Conservation (phyloP, 345 rosid genomes). For the Conringia planisiliqua region DNA sequence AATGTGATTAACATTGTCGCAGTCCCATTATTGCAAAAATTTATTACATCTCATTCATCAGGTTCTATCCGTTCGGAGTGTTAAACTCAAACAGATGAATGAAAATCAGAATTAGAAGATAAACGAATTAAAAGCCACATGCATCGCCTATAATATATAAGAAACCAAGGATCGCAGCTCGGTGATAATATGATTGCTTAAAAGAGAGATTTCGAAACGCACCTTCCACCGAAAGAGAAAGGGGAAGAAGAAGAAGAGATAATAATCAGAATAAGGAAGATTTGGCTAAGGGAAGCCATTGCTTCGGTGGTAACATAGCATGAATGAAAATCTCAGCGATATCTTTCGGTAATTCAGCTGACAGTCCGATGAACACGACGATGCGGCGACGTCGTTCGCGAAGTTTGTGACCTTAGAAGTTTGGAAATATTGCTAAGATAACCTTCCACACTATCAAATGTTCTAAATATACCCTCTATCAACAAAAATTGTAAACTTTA, state of each 20-base stretch:
- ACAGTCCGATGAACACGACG: conserved; percentile 4
- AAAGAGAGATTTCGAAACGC: background rate
- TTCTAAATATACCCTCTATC: background rate
- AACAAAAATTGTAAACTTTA: background rate
- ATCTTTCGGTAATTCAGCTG: background rate
- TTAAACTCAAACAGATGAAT: background rate
- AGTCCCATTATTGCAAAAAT: no score
- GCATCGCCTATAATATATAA: background rate
- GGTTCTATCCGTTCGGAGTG: background rate
- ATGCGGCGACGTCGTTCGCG: background rate
- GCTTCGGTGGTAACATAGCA: background rate
- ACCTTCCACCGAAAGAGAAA: conserved; percentile 22
- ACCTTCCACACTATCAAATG: background rate
- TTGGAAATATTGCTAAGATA: background rate
- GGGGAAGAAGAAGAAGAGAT: background rate
- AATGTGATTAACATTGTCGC: background rate
- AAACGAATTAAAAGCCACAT: background rate
- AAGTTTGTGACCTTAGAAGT: background rate
- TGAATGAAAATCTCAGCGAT: background rate
- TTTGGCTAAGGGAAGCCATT: conserved; percentile 23
- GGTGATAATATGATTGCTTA: background rate
- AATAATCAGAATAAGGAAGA: conserved; percentile 14
- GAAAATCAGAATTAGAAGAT: no score
- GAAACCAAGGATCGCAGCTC: background rate
- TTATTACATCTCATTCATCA: no score